These are phyloP conservation scores for Euryodendron excelsum DNA, from an alignment of 148 eudicot species.

Conservation along the genomic window DNA sequence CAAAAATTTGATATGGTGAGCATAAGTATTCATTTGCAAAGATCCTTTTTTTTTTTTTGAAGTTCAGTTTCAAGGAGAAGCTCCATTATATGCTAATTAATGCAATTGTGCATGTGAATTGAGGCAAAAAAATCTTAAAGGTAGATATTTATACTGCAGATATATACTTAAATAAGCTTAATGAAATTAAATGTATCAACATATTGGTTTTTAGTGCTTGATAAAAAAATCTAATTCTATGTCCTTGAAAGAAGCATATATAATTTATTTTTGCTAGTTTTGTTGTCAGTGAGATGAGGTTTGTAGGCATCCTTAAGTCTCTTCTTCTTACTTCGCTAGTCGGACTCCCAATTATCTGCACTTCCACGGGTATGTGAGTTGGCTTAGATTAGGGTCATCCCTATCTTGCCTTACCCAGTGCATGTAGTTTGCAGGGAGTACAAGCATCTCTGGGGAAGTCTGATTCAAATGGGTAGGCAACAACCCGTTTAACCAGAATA, in stretches of 20 bases:
- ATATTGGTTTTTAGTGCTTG: background rate
- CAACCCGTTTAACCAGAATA: too few relatives aligned
- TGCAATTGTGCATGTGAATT: background rate
- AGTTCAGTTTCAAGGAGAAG: background rate
- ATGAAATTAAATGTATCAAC: background rate
- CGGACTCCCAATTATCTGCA: background rate
- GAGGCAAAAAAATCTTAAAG: background rate
- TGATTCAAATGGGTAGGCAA: background rate
- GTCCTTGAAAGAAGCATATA: too few relatives aligned
- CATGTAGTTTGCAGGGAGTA: background rate
- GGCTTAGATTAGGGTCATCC: background rate
- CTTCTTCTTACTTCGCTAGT: background rate
- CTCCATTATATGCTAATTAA: background rate
- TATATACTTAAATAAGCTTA: background rate
- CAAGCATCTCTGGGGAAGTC: background rate
- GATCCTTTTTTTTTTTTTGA: background rate
- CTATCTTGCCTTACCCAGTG: background rate
- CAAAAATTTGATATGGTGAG: background rate
- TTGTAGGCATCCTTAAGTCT: conserved; percentile 1
- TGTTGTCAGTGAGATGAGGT: too few relatives aligned
- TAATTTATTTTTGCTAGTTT: too few relatives aligned
- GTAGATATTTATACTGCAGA: background rate
- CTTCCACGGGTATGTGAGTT: background rate
- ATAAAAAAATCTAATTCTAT: too few relatives aligned
- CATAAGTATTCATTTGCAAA: background rate